Evolutionary conservation across 2,329 filamentous ascomycete species (phyloP), one percentile per base, ranked within the genome.

Genomic region (Pestalotiopsis sp.): DNA sequence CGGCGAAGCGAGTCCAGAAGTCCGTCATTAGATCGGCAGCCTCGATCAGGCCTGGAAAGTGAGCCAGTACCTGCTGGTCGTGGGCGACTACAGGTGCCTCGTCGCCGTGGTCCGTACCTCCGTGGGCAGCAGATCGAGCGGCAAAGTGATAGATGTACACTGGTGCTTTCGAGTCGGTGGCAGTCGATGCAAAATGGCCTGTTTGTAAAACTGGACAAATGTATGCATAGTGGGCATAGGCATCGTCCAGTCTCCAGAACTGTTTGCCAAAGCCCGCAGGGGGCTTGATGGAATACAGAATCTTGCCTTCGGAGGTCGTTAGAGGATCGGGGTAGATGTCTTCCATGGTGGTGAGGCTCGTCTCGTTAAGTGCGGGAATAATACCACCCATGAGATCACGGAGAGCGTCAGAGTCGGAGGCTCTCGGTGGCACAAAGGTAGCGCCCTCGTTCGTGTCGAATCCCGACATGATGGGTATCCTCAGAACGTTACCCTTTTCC

Each of bases 361-460:
- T 73, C 0, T 78, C 70, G 3, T 82, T 81, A 14, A 93, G 79
- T 2, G 82, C 80, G 0, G 91, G 91, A 13, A 93, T 84, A 11
- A 94, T 84, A 0, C 79, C 81, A 0, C 79, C 76, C 82, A 92
- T 93, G 77, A 93, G 92, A 2, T 76, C 69, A 3, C 82, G 82
- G 75, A 93, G 91, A 12, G 90, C 83, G 0, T 76, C 79, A 12
- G 85, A 80, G 2, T 81, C 81, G 14, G 82, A 79, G 66, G 86
- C 82, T 6, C 76, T 72, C 14, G 81, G 77, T 0, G 90, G 86
- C 0, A 93, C 86, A 74, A 93, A 93, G 49, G 83, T 77, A 0
- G 88, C 85, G 17, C 91, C 92, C 77, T 94, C 92, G 74, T 93
- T 90, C 52, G 88, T 87, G 78, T 90, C 91, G 81, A 90, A 93